Conservation (phyloP, 2,329 filamentous ascomycete species). For the Xylaria sp. region DNA sequence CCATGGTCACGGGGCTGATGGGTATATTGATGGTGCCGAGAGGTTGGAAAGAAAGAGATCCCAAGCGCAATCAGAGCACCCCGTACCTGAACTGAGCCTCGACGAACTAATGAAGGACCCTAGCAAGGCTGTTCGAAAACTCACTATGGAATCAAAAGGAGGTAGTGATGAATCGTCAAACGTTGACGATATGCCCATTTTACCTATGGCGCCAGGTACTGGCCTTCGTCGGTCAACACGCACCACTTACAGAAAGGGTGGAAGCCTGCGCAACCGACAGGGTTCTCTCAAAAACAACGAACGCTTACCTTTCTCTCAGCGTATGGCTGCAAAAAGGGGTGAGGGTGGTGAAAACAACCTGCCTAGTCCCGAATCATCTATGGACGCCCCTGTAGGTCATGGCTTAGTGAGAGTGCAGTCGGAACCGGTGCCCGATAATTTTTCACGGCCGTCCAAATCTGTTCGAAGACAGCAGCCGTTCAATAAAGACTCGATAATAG, state of each 20-base stretch:
- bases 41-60: constrained; percentile 79
- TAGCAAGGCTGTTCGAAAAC: constrained; percentile 73
- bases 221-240: constrained; percentile 89
- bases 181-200: constrained; percentile 82
- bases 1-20: constrained; percentile 63
- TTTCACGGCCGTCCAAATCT: constrained; percentile 66
- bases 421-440: constrained; percentile 73
- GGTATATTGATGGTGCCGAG: constrained; percentile 86
- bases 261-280: constrained; percentile 87
- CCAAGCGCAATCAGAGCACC: constrained; percentile 56
- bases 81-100: constrained; percentile 72
- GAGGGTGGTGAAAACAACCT: constrained; percentile 62
- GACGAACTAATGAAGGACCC: constrained; percentile 87
- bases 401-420: constrained; percentile 73
- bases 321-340: constrained; percentile 70
- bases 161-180: constrained; percentile 53
- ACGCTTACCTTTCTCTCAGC: constrained; percentile 77
- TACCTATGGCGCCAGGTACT: constrained; percentile 80
- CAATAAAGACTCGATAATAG: constrained; percentile 54
- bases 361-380: constrained; percentile 50
- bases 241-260: constrained; percentile 87
- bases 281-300: constrained; percentile 83
- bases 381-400: constrained; percentile 61
- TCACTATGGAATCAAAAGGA: constrained; percentile 66
- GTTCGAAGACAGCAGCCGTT: constrained; percentile 61